Evolutionary conservation across 169 alveolate species (phyloP).

Genomic region (Plasmodium relictum): DNA sequence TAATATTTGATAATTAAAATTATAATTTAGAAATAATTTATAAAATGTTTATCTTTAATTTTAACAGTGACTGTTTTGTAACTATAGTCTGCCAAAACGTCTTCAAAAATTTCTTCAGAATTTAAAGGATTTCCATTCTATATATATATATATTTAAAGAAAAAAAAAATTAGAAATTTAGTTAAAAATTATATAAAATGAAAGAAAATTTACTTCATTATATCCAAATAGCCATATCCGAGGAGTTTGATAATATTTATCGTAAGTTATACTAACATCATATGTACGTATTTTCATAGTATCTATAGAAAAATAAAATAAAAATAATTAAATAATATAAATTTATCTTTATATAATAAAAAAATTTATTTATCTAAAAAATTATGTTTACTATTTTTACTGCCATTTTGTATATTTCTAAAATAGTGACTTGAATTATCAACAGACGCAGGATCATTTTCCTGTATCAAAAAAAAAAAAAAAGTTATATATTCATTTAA

Average conservation of each 20-base stretch:
- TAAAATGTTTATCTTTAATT: neutral
- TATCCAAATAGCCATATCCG: conserved; percentile 93
- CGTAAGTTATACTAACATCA: conserved; percentile 82
- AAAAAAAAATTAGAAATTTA: conserved; percentile 7
- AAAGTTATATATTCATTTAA: neutral
- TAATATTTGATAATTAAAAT: neutral
- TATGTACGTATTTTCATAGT: conserved; percentile 78
- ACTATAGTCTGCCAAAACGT: conserved; percentile 92
- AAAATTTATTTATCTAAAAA: neutral
- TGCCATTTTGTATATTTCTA: conserved; percentile 9
- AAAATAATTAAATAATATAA: no score
- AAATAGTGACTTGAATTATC: conserved; percentile 28
- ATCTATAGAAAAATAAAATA: conserved; percentile 2
- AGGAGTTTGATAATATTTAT: conserved; percentile 88
- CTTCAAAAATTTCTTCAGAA: conserved; percentile 91
- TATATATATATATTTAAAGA: neutral
- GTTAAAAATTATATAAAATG: neutral
- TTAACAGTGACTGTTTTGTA: conserved; percentile 91
- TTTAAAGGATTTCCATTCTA: conserved; percentile 87
- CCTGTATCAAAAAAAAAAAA: conserved; percentile 38
- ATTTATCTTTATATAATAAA: neutral
- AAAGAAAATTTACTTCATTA: conserved; percentile 72
- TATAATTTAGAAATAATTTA: neutral
- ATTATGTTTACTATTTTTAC: conserved; percentile 33
- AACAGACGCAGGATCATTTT: conserved; percentile 71